These are phyloP conservation scores for Sporothrix globosa DNA, from an alignment of 2,329 filamentous ascomycete species.

Conservation along the genomic window DNA sequence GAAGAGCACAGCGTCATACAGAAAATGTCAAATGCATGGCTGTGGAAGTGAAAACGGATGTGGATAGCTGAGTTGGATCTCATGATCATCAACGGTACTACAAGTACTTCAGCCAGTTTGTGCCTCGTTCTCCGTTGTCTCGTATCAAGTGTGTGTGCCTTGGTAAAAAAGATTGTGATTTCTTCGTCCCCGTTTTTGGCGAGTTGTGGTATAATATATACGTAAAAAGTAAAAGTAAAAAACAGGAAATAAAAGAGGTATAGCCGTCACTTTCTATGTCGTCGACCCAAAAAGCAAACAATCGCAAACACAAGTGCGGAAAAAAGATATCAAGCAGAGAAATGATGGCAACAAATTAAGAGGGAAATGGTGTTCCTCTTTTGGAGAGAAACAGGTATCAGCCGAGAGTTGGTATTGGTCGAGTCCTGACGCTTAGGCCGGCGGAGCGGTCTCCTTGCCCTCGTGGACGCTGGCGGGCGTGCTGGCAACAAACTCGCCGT, in stretches of 20 bases:
- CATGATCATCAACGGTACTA: constrained; percentile 12
- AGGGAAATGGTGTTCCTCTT: constrained; percentile 3
- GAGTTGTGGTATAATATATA: constrained; percentile 31
- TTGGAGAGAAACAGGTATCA: constrained; percentile 12
- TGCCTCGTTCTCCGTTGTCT: constrained; percentile 21
- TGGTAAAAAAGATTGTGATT: constrained; percentile 22
- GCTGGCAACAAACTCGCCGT: constrained; percentile 31
- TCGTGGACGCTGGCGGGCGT: constrained; percentile 31
- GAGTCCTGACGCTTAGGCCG: neutral
- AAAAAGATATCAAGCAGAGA: neutral
- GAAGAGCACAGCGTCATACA: neutral
- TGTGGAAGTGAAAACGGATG: constrained; percentile 12
- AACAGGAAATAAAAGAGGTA: constrained; percentile 2
- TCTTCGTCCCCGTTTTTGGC: constrained; percentile 23
- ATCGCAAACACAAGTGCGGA: constrained; percentile 2
- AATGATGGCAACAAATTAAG: constrained; percentile 18
- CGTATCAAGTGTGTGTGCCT: neutral
- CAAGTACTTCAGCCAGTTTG: constrained; percentile 13
- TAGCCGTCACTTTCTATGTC: constrained; percentile 31
- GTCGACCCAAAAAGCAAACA: constrained; percentile 24
- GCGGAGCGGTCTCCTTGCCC: constrained; percentile 30
- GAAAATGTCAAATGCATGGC: neutral
- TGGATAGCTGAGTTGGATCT: neutral
- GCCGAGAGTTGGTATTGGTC: neutral
- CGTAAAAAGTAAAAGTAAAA: constrained; percentile 19